Percentiles rank a stretch among this genome's conserved stretches.
phyloP scores from a whole-genome alignment of 139 green algal genomes.

The Gonium pectorale region DNA sequence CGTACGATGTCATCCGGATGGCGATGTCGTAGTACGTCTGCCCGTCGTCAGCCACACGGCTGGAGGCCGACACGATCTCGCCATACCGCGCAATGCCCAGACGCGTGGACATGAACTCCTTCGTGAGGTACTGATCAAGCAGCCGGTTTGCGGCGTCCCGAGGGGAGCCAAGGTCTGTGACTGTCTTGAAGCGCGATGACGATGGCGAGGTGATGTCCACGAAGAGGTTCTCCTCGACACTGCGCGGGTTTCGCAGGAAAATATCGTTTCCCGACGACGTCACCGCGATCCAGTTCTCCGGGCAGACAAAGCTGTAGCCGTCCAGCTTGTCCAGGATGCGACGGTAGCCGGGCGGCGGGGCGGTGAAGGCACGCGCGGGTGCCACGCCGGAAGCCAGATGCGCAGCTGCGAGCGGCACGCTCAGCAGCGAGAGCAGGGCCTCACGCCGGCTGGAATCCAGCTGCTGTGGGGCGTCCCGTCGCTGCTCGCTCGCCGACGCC shows the following conservation, averaged over 20 bases:
- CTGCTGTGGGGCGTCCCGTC: not conserved
- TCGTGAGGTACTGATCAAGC: constrained; percentile 83
- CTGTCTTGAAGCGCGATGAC: constrained; percentile 70
- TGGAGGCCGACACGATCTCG: constrained; percentile 53
- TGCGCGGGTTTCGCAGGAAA: constrained; percentile 88
- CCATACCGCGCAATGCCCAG: constrained; percentile 74
- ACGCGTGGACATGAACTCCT: constrained; percentile 97
- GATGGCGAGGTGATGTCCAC: constrained; percentile 93
- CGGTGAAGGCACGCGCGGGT: constrained; percentile 43
- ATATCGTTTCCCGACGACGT: constrained; percentile 91
- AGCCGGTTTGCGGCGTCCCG: constrained; percentile 76
- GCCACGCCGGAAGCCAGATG: not conserved
- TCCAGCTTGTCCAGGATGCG: constrained; percentile 84
- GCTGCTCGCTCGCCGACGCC: not conserved
- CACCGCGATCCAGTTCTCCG: constrained; percentile 79
- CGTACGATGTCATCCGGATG: constrained; percentile 80
- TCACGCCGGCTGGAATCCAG: constrained; percentile 9
- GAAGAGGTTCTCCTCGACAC: constrained; percentile 93
- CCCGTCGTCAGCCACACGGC: constrained; percentile 48
- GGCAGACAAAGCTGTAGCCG: constrained; percentile 89
- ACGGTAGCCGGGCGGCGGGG: constrained; percentile 66
- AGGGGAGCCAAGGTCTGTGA: constrained; percentile 87
- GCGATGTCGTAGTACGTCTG: constrained; percentile 62
- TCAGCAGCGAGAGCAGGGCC: not conserved
- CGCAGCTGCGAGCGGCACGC: not conserved